phyloP scores from a whole-genome alignment of 768 basidiomycete species.

The Mycena kentingensis region DNA sequence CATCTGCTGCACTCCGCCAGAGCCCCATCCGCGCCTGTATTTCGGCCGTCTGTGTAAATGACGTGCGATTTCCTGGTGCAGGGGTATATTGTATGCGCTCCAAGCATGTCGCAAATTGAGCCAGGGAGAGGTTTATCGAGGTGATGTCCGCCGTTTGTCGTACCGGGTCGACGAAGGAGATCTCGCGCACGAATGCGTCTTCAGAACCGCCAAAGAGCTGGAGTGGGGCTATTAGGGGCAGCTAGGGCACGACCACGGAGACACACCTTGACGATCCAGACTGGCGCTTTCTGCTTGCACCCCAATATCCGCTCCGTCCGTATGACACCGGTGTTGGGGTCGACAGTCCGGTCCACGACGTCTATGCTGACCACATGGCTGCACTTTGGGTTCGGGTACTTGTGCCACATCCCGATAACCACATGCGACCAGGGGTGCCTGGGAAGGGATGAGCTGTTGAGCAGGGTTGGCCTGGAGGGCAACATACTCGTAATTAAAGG shows the following conservation, averaged over 20 bases:
- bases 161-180: constrained; percentile 88
- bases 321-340: constrained; percentile 84
- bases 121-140: constrained; percentile 90
- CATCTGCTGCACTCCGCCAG: constrained; percentile 81
- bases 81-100: constrained; percentile 90
- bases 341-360: constrained; percentile 81
- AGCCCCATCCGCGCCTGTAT: constrained; percentile 80
- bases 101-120: constrained; percentile 92
- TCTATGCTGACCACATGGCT: constrained; percentile 87
- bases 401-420: constrained; percentile 90
- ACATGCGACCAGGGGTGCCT: constrained; percentile 93
- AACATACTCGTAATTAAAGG: constrained; percentile 82
- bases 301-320: constrained; percentile 89
- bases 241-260: background rate
- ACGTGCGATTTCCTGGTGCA: constrained; percentile 58
- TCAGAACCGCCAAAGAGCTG: constrained; percentile 91
- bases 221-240: constrained; percentile 24
- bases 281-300: constrained; percentile 89
- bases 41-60: constrained; percentile 89
- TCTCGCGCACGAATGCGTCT: constrained; percentile 92
- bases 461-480: constrained; percentile 6
- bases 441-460: constrained; percentile 10
- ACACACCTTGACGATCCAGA: constrained; percentile 90
- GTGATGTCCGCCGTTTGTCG: constrained; percentile 81
- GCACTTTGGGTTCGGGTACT: constrained; percentile 94